phyloP scores from a whole-genome alignment of 768 basidiomycete genomes.

The Tylopilus plumbeoviolaceoides region DNA sequence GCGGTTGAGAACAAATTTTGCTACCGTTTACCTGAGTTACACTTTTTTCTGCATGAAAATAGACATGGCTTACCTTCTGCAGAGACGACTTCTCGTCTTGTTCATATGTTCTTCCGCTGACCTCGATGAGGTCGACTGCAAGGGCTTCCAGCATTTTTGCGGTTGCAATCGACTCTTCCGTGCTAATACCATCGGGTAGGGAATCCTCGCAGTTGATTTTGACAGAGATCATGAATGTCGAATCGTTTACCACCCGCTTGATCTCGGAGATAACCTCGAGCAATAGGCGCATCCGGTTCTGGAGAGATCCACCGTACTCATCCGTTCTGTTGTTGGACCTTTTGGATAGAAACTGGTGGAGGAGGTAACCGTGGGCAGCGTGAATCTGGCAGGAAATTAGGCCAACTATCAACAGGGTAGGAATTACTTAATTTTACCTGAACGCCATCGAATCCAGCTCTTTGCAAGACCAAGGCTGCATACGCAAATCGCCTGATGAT shows the following conservation, averaged over 20 bases:
- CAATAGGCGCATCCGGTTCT: slow-evolving; percentile 48
- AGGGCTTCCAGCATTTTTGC: slow-evolving; percentile 32
- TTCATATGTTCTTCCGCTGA: slow-evolving; percentile 39
- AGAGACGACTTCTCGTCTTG: not conserved
- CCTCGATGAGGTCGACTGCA: slow-evolving; percentile 39
- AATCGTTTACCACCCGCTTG: slow-evolving; percentile 32
- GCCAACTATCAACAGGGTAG: not conserved
- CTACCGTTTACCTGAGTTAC: not conserved
- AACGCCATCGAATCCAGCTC: slow-evolving; percentile 67
- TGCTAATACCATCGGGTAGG: slow-evolving; percentile 26
- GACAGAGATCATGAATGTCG: slow-evolving; percentile 30
- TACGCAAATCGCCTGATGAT: slow-evolving; percentile 47
- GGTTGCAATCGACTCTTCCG: slow-evolving; percentile 30
- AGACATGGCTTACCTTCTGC: slow-evolving; percentile 10
- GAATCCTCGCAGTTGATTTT: slow-evolving; percentile 33
- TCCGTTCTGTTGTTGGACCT: slow-evolving; percentile 48
- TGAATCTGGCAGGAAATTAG: slow-evolving; percentile 32
- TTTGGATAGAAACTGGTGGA: slow-evolving; percentile 47
- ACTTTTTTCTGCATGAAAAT: not conserved
- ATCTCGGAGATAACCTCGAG: slow-evolving; percentile 47
- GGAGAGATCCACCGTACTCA: slow-evolving; percentile 51
- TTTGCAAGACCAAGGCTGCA: slow-evolving; percentile 49
- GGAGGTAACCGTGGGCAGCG: slow-evolving; percentile 40
- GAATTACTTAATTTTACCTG: slow-evolving; percentile 31
- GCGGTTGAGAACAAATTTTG: slow-evolving; percentile 11